Base-by-base conservation (phyloP, 2,329 filamentous ascomycete genomes). In the Cytospora paraplurivora region DNA sequence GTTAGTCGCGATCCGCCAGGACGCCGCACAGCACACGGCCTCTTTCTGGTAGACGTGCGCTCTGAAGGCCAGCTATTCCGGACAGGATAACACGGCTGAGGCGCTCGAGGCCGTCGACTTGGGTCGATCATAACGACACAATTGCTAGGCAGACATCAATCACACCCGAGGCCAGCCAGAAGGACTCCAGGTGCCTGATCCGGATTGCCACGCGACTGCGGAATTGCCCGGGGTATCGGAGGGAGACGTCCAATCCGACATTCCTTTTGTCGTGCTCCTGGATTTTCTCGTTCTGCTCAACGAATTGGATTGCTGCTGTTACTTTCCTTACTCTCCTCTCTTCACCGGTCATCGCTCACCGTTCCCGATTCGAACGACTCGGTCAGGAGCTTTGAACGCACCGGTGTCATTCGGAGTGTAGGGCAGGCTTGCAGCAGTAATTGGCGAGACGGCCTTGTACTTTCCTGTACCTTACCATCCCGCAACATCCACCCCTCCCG, bases 361-460 rank as follows among this genome's bases (percentile, higher is more conserved):
- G 62, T 55, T 52, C 57, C 50, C n/a, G 21, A 27, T 54, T 47
- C 59, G 56, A 62, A 54, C 58, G 59, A 62, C 56, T 65, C 59
- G 58, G 58, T 62, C 59, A 66, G 47, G 38, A 59, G 38, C 55
- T 62, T 44, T 54, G 56, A 38, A 52, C 35, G 57, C 49, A 52
- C 56, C 37, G 38, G 38, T 50, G 50, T 19, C 51, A 56, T 47
- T 53, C 37, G 35, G 34, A 54, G 61, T 64, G 56, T 41, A 54
- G 53, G 47, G 27, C 27, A 27, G 27, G 57, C 59, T 32, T 34
- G 62, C 49, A 59, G 63, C 59, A 59, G 64, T 27, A 27, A 57
- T 15, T 49, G 50, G 57, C 27, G 52, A 57, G 53, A 35, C 56
- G 47, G 53, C 38, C 27, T 54, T 56, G 65, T 63, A 67, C 63